phyloP scores from a whole-genome alignment of 345 rosid species.

The Dipteronia sinensis region DNA sequence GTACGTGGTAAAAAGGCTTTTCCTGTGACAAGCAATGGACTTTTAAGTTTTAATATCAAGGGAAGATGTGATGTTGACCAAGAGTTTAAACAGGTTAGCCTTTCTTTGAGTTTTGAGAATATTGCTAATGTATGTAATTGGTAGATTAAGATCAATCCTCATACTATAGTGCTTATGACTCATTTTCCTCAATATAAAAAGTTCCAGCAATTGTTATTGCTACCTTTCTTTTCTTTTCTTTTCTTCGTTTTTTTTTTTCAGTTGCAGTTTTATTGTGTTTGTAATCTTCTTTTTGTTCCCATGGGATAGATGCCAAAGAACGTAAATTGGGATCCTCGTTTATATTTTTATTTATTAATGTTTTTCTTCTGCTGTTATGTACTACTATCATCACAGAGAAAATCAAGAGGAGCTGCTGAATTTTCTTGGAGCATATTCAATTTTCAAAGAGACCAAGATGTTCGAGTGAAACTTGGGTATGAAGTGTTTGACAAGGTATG shows the following conservation, averaged over 20 bases:
- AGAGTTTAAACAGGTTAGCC: constrained; percentile 67
- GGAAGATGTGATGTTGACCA: constrained; percentile 72
- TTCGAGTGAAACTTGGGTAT: constrained; percentile 78
- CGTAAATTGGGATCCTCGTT: neutral
- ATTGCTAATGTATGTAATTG: constrained; percentile 8
- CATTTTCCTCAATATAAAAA: neutral
- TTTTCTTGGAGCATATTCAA: constrained; percentile 68
- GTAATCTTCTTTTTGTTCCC: neutral
- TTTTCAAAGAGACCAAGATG: constrained; percentile 80
- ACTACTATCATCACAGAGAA: constrained; percentile 52
- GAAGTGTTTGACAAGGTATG: constrained; percentile 76
- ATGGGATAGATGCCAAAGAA: neutral
- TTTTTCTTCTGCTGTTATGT: neutral
- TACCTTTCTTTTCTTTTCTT: neutral
- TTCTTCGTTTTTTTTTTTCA: neutral
- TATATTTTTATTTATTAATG: neutral
- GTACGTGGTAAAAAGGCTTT: constrained; percentile 76
- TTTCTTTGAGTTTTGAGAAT: neutral
- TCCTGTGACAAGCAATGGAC: constrained; percentile 52
- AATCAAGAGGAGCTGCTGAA: constrained; percentile 80
- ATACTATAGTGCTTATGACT: neutral
- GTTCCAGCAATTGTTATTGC: neutral
- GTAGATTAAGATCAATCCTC: neutral
- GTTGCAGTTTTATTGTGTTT: constrained; percentile 7
- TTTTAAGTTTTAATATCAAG: constrained; percentile 67